Evolutionary conservation across 2,329 filamentous ascomycete species (phyloP), one percentile per base, ranked within the genome.

Genomic region (Pestalotiopsis sp.): DNA sequence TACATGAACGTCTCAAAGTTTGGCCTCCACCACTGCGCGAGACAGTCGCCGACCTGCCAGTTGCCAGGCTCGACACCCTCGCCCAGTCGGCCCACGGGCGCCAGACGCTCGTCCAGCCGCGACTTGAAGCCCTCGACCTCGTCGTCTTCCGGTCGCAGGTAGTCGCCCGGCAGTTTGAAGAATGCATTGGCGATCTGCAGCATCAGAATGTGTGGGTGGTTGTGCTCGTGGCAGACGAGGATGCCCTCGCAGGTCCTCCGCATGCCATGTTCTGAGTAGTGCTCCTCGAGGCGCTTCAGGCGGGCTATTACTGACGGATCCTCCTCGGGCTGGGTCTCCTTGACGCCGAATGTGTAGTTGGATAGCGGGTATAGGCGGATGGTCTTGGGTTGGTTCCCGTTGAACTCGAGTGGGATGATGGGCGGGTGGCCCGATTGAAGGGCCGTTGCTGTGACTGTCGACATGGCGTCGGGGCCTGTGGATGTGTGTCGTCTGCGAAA

Each of bases 1-100:
- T 99, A 99, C 94, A 99, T 98, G 86, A 98, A 98, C 2, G 96
- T 98, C 86, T 99, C 96, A 79, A 98, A 98, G 85, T 98, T 99
- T 67, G 96, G 96, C 69, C 96, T 88, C 94, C 95, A 99, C 96
- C 96, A 99, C 83, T 98, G 95, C 67, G 96, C 95, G 68, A 99
- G 87, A 63, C 95, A 97, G 80, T 98, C 96, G 75, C 93, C 94
- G 74, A 99, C 90, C 80, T 97, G 89, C 96, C 96, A 99, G 78
- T 97, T 94, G 72, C 93, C 93, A 0, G 81, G 79, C 79, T 95
- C 95, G 75, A 96, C 93, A 64, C 93, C 93, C 80, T 97, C 93
- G 70, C 94, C 93, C 31, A 93, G 90, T 63, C 92, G 91, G 67
- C 94, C 94, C n/a, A 96, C 93, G 1, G 96, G 96, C 1, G 96